Percentiles rank a stretch among this genome's conserved stretches.
phyloP scores from a whole-genome alignment of 371 early-diverging fungal genomes.

The Apophysomyces variabilis region DNA sequence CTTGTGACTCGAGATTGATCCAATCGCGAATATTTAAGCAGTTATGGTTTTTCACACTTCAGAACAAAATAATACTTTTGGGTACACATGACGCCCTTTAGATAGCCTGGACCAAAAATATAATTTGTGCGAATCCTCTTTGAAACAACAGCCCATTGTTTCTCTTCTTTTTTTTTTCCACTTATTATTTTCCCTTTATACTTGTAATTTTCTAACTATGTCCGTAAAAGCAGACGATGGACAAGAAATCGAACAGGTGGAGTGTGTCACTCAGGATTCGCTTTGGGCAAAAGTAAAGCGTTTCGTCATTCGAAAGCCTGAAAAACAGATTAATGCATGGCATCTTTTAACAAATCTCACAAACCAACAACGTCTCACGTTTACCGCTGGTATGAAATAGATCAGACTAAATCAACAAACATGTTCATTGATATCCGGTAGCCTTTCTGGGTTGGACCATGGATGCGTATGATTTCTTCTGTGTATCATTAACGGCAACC shows the following conservation, averaged over 20 bases:
- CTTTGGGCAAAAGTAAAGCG: constrained; percentile 51
- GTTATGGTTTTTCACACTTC: constrained; percentile 3
- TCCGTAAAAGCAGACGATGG: background rate
- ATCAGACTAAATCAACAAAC: background rate
- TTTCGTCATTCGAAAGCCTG: constrained; percentile 37
- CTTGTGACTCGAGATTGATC: constrained; percentile 29
- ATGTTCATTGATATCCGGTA: background rate
- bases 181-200: constrained; percentile 1
- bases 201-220: background rate
- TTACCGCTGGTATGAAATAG: constrained; percentile 32
- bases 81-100: background rate
- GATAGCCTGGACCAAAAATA: background rate
- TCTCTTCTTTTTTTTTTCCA: constrained; percentile 3
- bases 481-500: constrained; percentile 49
- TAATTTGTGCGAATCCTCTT: background rate
- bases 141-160: constrained; percentile 1
- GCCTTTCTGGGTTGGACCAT: constrained; percentile 72
- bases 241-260: constrained; percentile 16
- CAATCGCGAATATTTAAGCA: constrained; percentile 23
- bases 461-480: constrained; percentile 74
- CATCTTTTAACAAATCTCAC: constrained; percentile 33
- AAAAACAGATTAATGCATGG: constrained; percentile 30
- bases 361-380: constrained; percentile 34
- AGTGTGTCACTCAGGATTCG: constrained; percentile 35
- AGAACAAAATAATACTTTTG: background rate